Base-by-base conservation (phyloP, 495 filamentous ascomycete genomes). In the Neurospora sp. region DNA sequence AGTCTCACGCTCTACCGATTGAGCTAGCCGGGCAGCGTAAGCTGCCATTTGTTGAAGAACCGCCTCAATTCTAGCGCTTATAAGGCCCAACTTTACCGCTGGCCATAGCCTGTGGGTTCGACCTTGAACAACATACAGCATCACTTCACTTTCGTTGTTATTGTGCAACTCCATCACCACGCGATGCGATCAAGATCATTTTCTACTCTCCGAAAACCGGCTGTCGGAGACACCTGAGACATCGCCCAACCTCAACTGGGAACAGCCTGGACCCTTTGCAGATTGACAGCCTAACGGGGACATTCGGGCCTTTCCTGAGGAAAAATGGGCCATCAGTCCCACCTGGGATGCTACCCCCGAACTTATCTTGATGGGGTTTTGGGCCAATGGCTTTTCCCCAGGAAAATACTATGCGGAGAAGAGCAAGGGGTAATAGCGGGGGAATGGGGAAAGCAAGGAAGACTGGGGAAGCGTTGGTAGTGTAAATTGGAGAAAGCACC, bases 1-100 rank as follows among this genome's bases (percentile, higher is more conserved):
- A 91, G 89, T 91, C 89, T 90, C 87, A 91, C 89, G 90, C 90
- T 91, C 89, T 91, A 90, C 89, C 89, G 89, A 91, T 91, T 91
- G 90, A 92, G 89, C 89, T 91, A 91, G 88, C 88, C 81, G 78
- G 79, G 79, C 79, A 65, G 53, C 53, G 22, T 27, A 61, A 31
- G 53, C 53, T 65, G 53, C 53, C 53, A 65, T 31, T 35, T 65
- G 53, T 35, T 65, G 14, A 9, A 35, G 1, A 8, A 7, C 0
- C 0, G 1, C 2, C 27, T 31, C 7, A 0, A 6, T 18, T 35
- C 4, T 65, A 3, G 53, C 0, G 1, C 6, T 9, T 35, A 65
- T 65, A 37, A 31, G 10, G 10, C 10, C 10, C 1, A 8, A 9
- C 9, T 2, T 10, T 7, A 27, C 0, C 7, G 44, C 0, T 20